Conservation (phyloP, 352 stramenopile genomes). For the Pythium guiyangense region DNA sequence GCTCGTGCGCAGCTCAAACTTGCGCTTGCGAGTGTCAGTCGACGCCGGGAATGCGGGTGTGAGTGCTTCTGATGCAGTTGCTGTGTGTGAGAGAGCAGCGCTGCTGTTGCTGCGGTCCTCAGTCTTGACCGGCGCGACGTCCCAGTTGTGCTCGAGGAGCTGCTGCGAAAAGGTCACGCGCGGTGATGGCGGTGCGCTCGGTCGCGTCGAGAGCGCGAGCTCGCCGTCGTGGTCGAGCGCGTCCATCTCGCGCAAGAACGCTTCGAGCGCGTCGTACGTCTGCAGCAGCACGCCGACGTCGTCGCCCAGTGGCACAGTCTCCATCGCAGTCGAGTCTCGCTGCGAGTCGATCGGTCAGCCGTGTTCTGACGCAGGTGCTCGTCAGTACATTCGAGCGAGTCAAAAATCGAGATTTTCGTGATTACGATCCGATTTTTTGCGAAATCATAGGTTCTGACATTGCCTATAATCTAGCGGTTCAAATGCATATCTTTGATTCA, state of each 20-base stretch:
- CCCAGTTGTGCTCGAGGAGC: neutral
- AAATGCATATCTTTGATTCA: too few relatives aligned
- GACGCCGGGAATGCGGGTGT: neutral
- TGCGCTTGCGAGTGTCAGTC: conserved; percentile 5
- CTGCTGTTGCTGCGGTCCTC: neutral
- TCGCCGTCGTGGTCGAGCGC: conserved; percentile 2
- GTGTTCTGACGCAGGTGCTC: neutral
- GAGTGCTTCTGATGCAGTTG: neutral
- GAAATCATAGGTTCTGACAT: too few relatives aligned
- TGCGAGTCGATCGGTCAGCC: neutral
- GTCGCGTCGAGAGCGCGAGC: neutral
- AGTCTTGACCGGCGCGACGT: neutral
- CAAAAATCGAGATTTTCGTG: too few relatives aligned
- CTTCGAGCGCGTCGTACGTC: conserved; percentile 8
- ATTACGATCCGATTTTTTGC: too few relatives aligned
- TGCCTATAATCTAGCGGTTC: too few relatives aligned
- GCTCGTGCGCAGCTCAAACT: conserved; percentile 4
- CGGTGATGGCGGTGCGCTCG: neutral
- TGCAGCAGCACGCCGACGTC: conserved; percentile 9
- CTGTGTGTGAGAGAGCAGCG: neutral
- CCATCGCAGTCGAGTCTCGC: neutral
- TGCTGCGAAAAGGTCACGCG: neutral
- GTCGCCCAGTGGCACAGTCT: neutral
- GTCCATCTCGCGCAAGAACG: conserved; percentile 12
- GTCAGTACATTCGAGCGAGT: too few relatives aligned